Conservation (phyloP, 148 eudicot species). For the Spergularia marina region DNA sequence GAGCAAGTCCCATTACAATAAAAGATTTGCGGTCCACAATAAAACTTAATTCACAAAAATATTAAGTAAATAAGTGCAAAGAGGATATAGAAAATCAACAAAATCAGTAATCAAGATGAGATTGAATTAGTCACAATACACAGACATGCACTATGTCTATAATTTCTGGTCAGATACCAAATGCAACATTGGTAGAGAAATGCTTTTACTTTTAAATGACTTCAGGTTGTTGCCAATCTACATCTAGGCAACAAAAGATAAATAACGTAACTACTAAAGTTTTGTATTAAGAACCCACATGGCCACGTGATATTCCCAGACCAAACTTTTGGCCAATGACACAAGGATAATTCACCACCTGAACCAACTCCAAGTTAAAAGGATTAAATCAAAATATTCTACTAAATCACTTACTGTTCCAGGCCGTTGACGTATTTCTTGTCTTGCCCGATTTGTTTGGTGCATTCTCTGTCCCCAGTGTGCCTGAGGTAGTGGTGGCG, state of each 20-base stretch:
- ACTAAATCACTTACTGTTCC: constrained; percentile 55
- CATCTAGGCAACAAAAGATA: neutral
- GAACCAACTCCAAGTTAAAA: constrained; percentile 7
- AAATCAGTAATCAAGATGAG: neutral
- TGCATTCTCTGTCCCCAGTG: constrained; percentile 46
- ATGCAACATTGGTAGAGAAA: neutral
- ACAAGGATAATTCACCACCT: neutral
- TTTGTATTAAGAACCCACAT: neutral
- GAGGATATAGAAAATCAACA: neutral
- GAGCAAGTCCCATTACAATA: neutral
- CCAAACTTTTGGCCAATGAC: neutral
- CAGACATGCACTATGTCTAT: no score
- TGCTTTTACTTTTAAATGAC: neutral
- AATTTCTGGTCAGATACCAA: neutral
- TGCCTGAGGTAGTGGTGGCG: constrained; percentile 33
- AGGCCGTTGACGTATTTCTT: constrained; percentile 34
- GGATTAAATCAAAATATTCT: neutral
- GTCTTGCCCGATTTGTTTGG: constrained; percentile 40
- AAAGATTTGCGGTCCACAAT: neutral
- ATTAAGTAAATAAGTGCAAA: neutral
- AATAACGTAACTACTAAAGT: neutral
- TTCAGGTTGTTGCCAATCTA: neutral
- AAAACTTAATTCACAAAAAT: neutral
- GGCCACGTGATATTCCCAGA: neutral
- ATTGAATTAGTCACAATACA: neutral